phyloP scores from a whole-genome alignment of 179 eudicot species.

The Corrigiola litoralis region DNA sequence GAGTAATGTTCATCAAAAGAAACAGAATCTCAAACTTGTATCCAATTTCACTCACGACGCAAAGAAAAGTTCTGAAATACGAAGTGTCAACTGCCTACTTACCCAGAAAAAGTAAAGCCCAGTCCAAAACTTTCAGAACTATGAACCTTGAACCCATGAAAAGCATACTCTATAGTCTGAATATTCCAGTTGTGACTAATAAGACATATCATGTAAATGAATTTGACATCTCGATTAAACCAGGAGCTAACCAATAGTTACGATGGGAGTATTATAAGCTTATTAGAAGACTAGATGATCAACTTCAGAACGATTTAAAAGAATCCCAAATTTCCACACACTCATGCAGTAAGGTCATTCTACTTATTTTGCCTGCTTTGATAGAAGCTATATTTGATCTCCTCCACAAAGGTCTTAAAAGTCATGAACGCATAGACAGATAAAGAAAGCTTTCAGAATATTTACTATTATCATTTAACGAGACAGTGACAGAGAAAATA shows the following conservation, averaged over 20 bases:
- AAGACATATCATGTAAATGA: neutral
- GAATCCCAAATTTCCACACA: neutral
- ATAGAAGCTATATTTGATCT: neutral
- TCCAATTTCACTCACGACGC: neutral
- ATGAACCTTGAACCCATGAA: neutral
- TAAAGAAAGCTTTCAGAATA: slow-evolving; percentile 2
- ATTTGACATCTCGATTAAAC: neutral
- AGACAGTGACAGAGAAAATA: slow-evolving; percentile 7
- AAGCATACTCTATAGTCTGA: neutral
- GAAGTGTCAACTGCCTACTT: neutral
- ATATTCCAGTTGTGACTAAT: neutral
- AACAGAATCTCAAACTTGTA: neutral
- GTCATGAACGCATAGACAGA: slow-evolving; percentile 6
- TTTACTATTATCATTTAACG: slow-evolving; percentile 12
- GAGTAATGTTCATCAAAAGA: slow-evolving; percentile 1
- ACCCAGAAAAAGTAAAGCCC: neutral
- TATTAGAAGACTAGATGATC: slow-evolving; percentile 2
- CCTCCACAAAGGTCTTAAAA: neutral
- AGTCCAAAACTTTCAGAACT: neutral
- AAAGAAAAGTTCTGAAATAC: neutral
- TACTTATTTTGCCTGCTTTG: neutral
- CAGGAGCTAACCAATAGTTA: neutral
- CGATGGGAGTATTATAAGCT: neutral
- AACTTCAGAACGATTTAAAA: neutral
- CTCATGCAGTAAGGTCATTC: neutral